Evolutionary conservation across 306 rosid species (phyloP), one percentile per base, ranked within the genome.

Genomic region (Arachis hypogaea): DNA sequence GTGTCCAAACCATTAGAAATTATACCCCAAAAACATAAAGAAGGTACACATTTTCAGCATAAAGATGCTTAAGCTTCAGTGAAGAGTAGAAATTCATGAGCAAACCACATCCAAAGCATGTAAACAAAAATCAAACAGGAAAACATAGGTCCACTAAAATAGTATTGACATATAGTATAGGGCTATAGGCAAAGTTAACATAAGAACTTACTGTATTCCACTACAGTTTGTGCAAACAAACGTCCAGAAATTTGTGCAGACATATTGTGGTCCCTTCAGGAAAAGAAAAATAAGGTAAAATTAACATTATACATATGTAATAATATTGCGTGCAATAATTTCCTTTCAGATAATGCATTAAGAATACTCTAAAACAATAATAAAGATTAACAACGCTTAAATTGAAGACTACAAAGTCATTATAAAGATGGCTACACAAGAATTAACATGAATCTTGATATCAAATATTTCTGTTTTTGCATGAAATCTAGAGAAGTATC

Each of bases 221-320:
- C 99, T 81, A 66, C 99, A 94, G 83, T 85, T 86, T 61, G 92
- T 92, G 92, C 97, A 94, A 80, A 94, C 86, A 87, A 94, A 94
- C 7, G 96, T 92, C 97, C 96, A 94, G 88, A 89, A 94, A 84
- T 89, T 89, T 29, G 96, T 92, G 93, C 97, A 94, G 30, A 92
- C 99, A 87, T 94, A 94, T 74, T 92, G 99, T 14, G 99, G 99
- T 63, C 99, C 99, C 99, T 94, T 95, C 72, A 59, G 72, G n/a
- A 10, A 49, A 49, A 49, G n/a, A 77, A 10, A 74, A 66, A 67
- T 46, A 65, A 63, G 68, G 68, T 10, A 59, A 57, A 59, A 82
- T 47, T 67, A 54, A 63, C 56, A 30, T 46, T 62, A 76, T 30
- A 60, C 59, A 64, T 62, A 30, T 61, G 11, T 67, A 9, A 72